Percentiles rank a stretch among this genome's conserved stretches.
These are phyloP conservation scores for Leccinum longicurvipes DNA, from an alignment of 768 basidiomycete genomes.

Conservation along the genomic window DNA sequence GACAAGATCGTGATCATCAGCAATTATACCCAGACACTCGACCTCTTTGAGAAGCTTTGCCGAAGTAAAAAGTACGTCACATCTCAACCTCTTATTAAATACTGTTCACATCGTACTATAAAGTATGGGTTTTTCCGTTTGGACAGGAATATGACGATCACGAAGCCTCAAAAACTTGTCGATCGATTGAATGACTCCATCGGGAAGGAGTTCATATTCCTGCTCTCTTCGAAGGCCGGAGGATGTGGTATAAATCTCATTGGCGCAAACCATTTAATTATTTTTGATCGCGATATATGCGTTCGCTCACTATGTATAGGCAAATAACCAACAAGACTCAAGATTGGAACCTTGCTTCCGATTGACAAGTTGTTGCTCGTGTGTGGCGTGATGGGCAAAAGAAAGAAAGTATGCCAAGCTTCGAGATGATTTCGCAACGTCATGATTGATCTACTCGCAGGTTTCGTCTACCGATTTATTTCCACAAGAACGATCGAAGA, in stretches of 20 bases:
- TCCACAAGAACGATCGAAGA: slow-evolving; percentile 97
- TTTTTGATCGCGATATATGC: slow-evolving; percentile 84
- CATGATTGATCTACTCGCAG: slow-evolving; percentile 36
- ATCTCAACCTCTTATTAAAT: background rate
- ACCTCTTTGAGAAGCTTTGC: slow-evolving; percentile 88
- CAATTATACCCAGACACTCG: slow-evolving; percentile 94
- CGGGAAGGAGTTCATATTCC: slow-evolving; percentile 91
- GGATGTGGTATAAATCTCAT: slow-evolving; percentile 97
- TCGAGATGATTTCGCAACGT: background rate
- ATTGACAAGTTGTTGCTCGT: slow-evolving; percentile 96
- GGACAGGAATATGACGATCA: slow-evolving; percentile 93
- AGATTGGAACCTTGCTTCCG: slow-evolving; percentile 99
- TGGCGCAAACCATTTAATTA: slow-evolving; percentile 90
- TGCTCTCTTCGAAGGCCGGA: slow-evolving; percentile 93
- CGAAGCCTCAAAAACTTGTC: slow-evolving; percentile 91
- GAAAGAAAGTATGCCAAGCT: slow-evolving; percentile 80
- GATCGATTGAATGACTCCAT: slow-evolving; percentile 94
- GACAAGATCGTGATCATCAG: slow-evolving; percentile 98
- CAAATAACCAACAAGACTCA: background rate
- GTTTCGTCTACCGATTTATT: slow-evolving; percentile 98
- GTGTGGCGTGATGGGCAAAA: slow-evolving; percentile 99
- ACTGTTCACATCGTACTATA: background rate
- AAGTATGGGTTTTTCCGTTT: slow-evolving; percentile 90
- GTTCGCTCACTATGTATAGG: background rate
- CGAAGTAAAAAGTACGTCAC: slow-evolving; percentile 70